Conservation (phyloP, 768 basidiomycete genomes). For the Hypsizygus marmoreus region DNA sequence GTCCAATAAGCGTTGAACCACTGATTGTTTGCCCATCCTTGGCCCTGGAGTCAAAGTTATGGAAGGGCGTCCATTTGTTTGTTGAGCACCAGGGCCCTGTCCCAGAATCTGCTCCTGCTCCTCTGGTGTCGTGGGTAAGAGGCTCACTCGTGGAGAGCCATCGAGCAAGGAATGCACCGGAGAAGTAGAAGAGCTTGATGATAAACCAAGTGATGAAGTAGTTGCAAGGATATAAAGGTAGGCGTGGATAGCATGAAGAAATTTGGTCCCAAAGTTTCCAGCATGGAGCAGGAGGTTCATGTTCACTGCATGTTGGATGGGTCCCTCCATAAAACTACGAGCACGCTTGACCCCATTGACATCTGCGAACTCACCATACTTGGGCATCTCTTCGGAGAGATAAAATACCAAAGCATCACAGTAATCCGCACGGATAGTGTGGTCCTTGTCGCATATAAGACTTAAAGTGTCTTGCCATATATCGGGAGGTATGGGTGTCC, state of each 20-base stretch:
- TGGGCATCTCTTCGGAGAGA: slow-evolving; percentile 73
- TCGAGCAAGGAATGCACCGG: slow-evolving; percentile 34
- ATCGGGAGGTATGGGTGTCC: slow-evolving; percentile 75
- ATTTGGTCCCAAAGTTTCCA: slow-evolving; percentile 66
- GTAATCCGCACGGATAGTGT: slow-evolving; percentile 79
- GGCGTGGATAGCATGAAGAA: slow-evolving; percentile 79
- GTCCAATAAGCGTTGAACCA: slow-evolving; percentile 54
- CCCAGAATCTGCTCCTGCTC: slow-evolving; percentile 25
- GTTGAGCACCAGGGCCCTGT: slow-evolving; percentile 30
- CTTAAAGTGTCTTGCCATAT: slow-evolving; percentile 91
- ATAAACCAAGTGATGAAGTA: slow-evolving; percentile 59
- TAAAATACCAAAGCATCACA: slow-evolving; percentile 74
- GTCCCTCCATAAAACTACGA: slow-evolving; percentile 50
- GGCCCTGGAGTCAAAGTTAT: slow-evolving; percentile 42
- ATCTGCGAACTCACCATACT: slow-evolving; percentile 52
- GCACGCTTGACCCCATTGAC: slow-evolving; percentile 48
- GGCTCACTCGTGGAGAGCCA: slow-evolving; percentile 30
- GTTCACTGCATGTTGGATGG: slow-evolving; percentile 46
- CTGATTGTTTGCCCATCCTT: slow-evolving; percentile 59
- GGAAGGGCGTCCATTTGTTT: slow-evolving; percentile 46
- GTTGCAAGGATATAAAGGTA: slow-evolving; percentile 80
- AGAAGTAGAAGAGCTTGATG: slow-evolving; percentile 41
- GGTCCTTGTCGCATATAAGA: slow-evolving; percentile 78
- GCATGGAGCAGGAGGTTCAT: slow-evolving; percentile 50
- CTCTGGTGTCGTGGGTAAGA: slow-evolving; percentile 30